phyloP scores from a whole-genome alignment of 2,329 filamentous ascomycete species.

The Neocatenulostroma microsporum region DNA sequence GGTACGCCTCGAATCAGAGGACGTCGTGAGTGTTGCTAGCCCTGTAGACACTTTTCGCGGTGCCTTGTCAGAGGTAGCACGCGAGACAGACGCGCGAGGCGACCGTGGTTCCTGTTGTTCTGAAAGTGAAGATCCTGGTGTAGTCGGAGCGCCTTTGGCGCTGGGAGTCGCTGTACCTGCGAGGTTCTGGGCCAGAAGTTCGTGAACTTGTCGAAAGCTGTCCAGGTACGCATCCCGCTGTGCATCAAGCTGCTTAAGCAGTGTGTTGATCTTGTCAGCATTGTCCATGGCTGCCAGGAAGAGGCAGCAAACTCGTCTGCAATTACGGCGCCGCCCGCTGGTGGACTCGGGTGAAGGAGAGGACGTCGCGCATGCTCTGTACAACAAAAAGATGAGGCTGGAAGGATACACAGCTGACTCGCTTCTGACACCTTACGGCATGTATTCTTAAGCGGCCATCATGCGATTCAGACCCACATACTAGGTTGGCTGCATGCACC shows the following conservation, averaged over 20 bases:
- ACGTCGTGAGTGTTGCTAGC: slow-evolving; percentile 10
- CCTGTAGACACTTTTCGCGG: slow-evolving; percentile 12
- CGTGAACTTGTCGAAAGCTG: slow-evolving; percentile 14
- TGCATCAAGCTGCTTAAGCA: slow-evolving; percentile 16
- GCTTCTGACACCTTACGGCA: no score
- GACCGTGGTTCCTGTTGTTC: slow-evolving; percentile 1
- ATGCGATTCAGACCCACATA: no score
- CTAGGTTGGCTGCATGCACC: no score
- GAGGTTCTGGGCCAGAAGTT: slow-evolving; percentile 12
- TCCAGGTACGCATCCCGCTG: slow-evolving; percentile 17
- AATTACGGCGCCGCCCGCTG: not conserved
- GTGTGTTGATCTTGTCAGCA: slow-evolving; percentile 4
- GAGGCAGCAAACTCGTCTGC: no score
- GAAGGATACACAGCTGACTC: no score
- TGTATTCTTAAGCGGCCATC: no score
- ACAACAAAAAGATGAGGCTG: no score
- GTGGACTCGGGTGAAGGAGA: no score
- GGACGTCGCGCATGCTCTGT: no score
- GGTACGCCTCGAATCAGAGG: slow-evolving; percentile 13
- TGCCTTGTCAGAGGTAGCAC: not conserved
- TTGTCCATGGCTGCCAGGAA: not conserved
- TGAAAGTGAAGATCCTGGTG: not conserved
- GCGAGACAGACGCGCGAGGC: slow-evolving; percentile 8
- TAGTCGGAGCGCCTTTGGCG: slow-evolving; percentile 1
- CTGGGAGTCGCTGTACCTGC: slow-evolving; percentile 4